phyloP scores from a whole-genome alignment of 805 yeast species.

The Saccharomycopsis olivae region DNA sequence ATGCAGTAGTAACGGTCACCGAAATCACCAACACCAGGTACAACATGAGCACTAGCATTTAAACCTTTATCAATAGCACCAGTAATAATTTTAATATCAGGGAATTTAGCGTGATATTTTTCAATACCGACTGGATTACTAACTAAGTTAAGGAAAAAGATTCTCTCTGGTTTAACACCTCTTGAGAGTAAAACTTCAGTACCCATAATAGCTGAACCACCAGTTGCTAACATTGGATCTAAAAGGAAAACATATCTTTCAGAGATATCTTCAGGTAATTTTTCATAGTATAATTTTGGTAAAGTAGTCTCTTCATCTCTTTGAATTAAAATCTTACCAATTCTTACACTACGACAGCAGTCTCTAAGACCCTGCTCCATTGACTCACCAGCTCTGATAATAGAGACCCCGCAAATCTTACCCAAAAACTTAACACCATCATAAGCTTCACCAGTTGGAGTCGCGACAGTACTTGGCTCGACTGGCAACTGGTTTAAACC shows the following conservation, averaged over 20 bases:
- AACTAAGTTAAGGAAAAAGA: conserved; percentile 80
- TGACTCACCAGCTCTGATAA: conserved; percentile 97
- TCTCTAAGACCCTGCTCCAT: conserved; percentile 98
- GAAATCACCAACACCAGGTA: conserved; percentile 95
- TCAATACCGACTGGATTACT: conserved; percentile 93
- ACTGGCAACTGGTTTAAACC: conserved; percentile 93
- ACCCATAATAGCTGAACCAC: conserved; percentile 97
- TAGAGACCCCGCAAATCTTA: conserved; percentile 95
- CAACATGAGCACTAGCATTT: conserved; percentile 75
- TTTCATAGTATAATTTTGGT: conserved; percentile 87
- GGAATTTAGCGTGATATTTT: conserved; percentile 67
- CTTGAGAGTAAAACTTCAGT: conserved; percentile 78
- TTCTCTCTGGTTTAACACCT: conserved; percentile 83
- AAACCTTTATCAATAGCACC: conserved; percentile 87
- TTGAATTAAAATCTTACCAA: conserved; percentile 94
- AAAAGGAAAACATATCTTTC: conserved; percentile 82
- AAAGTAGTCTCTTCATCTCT: conserved; percentile 96
- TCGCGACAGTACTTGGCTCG: conserved; percentile 50
- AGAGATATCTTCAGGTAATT: conserved; percentile 84
- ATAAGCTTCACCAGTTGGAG: conserved; percentile 66
- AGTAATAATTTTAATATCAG: conserved; percentile 79
- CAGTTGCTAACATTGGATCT: conserved; percentile 98
- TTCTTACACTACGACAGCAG: conserved; percentile 91
- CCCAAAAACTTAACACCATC: conserved; percentile 79
- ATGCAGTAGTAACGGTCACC: conserved; percentile 95